Percentiles rank a stretch among this genome's conserved stretches.
Conservation (phyloP, 306 rosid species). For the Quillaja saponaria region DNA sequence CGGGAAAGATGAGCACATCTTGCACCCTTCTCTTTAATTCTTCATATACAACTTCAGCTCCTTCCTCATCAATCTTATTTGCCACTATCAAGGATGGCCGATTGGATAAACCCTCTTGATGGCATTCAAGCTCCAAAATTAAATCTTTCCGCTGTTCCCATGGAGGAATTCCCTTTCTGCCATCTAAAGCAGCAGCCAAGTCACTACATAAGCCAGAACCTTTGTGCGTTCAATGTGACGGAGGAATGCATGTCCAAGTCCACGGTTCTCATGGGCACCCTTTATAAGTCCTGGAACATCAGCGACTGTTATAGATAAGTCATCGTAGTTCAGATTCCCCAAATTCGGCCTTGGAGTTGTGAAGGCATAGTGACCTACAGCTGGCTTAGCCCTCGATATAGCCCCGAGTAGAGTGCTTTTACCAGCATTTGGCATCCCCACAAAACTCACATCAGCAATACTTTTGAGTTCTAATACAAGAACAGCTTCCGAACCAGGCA, state of each 20-base stretch:
- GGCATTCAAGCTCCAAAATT: constrained; percentile 78
- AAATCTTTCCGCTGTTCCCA: constrained; percentile 86
- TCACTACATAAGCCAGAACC: constrained; percentile 81
- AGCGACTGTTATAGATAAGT: constrained; percentile 81
- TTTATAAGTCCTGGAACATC: constrained; percentile 93
- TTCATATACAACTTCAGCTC: constrained; percentile 61
- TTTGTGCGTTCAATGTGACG: constrained; percentile 93
- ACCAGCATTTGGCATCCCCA: constrained; percentile 98
- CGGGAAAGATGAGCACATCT: constrained; percentile 72
- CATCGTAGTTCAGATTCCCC: constrained; percentile 83
- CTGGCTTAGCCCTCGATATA: constrained; percentile 79
- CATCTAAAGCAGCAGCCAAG: constrained; percentile 77
- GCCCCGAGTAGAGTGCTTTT: constrained; percentile 94
- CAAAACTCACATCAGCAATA: constrained; percentile 90
- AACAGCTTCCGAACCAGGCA: constrained; percentile 64
- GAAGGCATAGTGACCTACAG: constrained; percentile 86
- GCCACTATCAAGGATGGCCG: constrained; percentile 82
- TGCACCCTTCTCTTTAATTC: constrained; percentile 71
- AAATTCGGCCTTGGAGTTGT: constrained; percentile 88
- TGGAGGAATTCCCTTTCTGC: constrained; percentile 78
- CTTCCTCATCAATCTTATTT: constrained; percentile 89
- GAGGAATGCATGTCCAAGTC: constrained; percentile 86
- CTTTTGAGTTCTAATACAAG: constrained; percentile 86
- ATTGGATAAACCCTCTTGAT: constrained; percentile 75
- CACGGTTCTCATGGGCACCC: constrained; percentile 87